Conservation (phyloP, 1,284 basidiomycete genomes). For the Pholiota adiposa region DNA sequence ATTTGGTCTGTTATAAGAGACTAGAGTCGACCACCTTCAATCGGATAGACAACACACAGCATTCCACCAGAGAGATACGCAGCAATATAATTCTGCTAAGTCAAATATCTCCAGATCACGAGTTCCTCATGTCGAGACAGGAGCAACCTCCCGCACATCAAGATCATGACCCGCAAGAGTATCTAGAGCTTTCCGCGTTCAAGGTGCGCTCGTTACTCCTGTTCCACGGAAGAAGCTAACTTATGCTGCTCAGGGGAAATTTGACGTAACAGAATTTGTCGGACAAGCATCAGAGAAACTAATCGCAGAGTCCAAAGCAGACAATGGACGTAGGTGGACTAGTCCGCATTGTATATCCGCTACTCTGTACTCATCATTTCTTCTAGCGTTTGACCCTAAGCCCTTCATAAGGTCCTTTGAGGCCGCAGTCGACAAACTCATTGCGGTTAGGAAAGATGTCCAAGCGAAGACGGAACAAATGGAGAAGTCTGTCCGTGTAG, state of each 20-base stretch:
- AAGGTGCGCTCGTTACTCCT: conserved; percentile 47
- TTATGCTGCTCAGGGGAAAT: conserved; percentile 68
- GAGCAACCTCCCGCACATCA: conserved; percentile 43
- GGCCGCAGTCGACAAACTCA: conserved; percentile 85
- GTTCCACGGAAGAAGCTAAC: neutral
- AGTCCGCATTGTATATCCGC: neutral
- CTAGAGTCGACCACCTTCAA: no score
- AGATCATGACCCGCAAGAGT: conserved; percentile 52
- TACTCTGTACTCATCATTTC: conserved; percentile 16
- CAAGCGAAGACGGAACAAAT: conserved; percentile 88
- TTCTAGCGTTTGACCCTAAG: conserved; percentile 87
- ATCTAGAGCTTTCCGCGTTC: conserved; percentile 70
- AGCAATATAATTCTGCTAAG: no score
- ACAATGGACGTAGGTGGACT: conserved; percentile 76
- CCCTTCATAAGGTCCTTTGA: conserved; percentile 95
- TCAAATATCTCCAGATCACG: neutral
- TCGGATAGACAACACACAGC: no score
- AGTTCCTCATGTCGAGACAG: conserved; percentile 29
- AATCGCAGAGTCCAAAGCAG: conserved; percentile 81
- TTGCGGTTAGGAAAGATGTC: conserved; percentile 86
- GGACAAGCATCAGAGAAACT: conserved; percentile 84
- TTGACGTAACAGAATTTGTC: conserved; percentile 91
- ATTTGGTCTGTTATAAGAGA: no score
- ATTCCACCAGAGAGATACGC: no score
- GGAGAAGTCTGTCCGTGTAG: conserved; percentile 88